phyloP scores from a whole-genome alignment of 192 early-diverging fungal species.

The Coemansia sp. region DNA sequence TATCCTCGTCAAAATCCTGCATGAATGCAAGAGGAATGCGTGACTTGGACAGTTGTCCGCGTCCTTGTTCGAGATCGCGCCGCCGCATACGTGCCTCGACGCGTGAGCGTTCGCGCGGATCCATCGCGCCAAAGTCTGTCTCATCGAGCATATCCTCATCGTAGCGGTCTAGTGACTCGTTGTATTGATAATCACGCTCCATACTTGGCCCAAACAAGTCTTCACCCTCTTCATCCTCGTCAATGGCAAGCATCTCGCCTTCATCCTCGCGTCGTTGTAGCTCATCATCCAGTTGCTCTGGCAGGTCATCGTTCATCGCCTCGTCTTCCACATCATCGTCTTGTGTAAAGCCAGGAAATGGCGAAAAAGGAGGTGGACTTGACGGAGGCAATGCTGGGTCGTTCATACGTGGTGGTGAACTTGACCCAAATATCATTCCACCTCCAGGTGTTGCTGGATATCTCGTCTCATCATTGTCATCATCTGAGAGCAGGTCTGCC shows the following conservation, averaged over 20 bases:
- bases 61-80: conserved; percentile 79
- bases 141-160: conserved; percentile 86
- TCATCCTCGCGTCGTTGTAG: conserved; percentile 37
- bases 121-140: conserved; percentile 71
- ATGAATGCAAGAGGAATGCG: conserved; percentile 85
- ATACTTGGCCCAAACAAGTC: conserved; percentile 87
- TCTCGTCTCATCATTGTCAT: conserved; percentile 18
- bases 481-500: conserved; percentile 38
- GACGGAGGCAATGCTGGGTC: conserved; percentile 41
- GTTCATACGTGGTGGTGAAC: conserved; percentile 30
- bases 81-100: conserved; percentile 77
- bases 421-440: conserved; percentile 45
- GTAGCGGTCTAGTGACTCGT: conserved; percentile 71
- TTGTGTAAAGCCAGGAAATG: conserved; percentile 21
- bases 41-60: conserved; percentile 9
- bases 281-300: conserved; percentile 29
- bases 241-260: conserved; percentile 44
- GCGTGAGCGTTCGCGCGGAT: conserved; percentile 64
- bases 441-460: conserved; percentile 49
- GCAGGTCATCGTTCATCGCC: conserved; percentile 21
- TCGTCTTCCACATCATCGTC: conserved; percentile 14
- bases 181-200: conserved; percentile 82
- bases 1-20: conserved; percentile 75
- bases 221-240: conserved; percentile 81
- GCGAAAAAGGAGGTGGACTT: conserved; percentile 45